Evolutionary conservation across 306 rosid genomes (phyloP).

Genomic region (Canavalia ensiformis): DNA sequence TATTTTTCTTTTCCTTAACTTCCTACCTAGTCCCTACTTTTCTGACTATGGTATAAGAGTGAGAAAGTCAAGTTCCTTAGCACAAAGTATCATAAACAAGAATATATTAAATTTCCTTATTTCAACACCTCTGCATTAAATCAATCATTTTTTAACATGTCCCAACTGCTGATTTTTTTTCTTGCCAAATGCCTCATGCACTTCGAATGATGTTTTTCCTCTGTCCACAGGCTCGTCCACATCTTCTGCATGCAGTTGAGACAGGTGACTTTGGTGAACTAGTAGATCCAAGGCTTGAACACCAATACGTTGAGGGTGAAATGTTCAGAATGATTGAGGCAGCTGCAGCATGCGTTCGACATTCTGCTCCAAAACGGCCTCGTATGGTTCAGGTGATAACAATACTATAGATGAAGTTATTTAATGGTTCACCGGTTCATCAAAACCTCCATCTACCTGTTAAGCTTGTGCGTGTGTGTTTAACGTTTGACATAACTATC

Average conservation of each 20-base stretch:
- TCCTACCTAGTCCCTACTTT: no score
- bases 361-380: conserved; percentile 90
- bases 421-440: neutral
- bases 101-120: neutral
- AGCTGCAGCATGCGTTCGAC: conserved; percentile 96
- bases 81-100: neutral
- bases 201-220: conserved; percentile 38
- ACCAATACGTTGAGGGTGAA: conserved; percentile 69
- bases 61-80: neutral
- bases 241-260: conserved; percentile 72
- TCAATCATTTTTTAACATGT: neutral
- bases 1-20: neutral
- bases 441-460: neutral
- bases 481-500: neutral
- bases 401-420: conserved; percentile 6
- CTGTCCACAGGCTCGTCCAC: conserved; percentile 83
- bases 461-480: neutral
- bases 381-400: conserved; percentile 86
- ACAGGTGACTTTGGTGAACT: conserved; percentile 66
- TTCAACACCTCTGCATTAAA: neutral
- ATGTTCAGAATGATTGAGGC: conserved; percentile 89
- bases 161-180: conserved; percentile 4
- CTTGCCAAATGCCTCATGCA: conserved; percentile 10
- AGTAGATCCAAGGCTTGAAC: conserved; percentile 76
- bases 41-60: neutral